A percentile compares a stretch with the other conserved stretches of the same genome.
Conservation (phyloP, 345 rosid genomes). For the Luvunga scandens region DNA sequence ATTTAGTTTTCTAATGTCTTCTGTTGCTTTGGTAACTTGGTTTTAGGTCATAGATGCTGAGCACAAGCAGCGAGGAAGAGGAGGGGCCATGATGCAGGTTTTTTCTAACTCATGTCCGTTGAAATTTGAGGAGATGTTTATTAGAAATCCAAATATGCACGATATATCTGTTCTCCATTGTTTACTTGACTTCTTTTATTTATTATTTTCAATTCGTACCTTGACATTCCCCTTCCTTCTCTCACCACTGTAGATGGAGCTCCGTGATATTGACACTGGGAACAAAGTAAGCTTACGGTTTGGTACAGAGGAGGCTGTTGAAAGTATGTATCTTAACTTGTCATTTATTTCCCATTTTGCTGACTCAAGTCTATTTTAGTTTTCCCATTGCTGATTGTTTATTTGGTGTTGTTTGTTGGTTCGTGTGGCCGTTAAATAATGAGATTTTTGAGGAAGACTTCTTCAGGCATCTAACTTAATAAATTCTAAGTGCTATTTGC, state of each 20-base stretch:
- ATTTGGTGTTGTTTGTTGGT: neutral
- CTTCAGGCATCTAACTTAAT: neutral
- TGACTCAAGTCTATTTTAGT: neutral
- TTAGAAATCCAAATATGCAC: neutral
- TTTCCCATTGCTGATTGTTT: neutral
- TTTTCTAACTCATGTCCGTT: neutral
- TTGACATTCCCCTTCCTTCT: neutral
- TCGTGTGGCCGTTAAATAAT: neutral
- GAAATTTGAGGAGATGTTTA: neutral
- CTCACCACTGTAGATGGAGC: slow-evolving; percentile 57
- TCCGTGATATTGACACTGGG: slow-evolving; percentile 89
- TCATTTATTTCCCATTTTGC: slow-evolving; percentile 11
- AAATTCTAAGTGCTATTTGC: neutral
- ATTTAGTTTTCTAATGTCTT: neutral
- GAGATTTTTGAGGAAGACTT: neutral
- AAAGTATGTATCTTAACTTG: slow-evolving; percentile 50
- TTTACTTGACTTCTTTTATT: neutral
- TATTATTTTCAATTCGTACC: neutral
- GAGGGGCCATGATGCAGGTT: slow-evolving; percentile 91
- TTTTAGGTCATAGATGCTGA: slow-evolving; percentile 70
- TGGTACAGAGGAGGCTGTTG: slow-evolving; percentile 83
- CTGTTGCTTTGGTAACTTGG: neutral
- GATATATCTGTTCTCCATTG: neutral
- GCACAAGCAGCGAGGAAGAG: slow-evolving; percentile 91
- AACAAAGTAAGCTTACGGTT: slow-evolving; percentile 78